Evolutionary conservation across 148 eudicot species (phyloP), one percentile per base, ranked within the genome.

Genomic region (Dianthus caryophyllus): DNA sequence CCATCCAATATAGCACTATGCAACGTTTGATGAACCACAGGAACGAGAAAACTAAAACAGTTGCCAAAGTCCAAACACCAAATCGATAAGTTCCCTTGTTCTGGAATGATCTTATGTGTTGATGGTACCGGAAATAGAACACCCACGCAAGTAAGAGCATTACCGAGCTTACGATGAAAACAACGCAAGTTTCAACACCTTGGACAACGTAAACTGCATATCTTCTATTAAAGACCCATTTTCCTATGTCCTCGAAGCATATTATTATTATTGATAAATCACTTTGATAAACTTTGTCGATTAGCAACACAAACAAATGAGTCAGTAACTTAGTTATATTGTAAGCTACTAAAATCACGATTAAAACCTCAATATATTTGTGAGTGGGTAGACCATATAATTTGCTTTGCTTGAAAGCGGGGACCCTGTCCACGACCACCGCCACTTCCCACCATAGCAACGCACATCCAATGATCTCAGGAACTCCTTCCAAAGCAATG

Each of bases 11-110:
- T 1, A 63, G 17, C 2, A 63, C 8, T n/a, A 71, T 57, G 58
- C 33, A 41, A 12, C 53, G n/a, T 63, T 71, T 71, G n/a, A 71
- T 61, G 9, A 71, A 43, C 62, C 74, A 71, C 53, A 71, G 22
- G 2, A 63, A 13, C 0, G 74, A 52, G 5, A 41, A 41, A 5
- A 53, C 10, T 5, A 71, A 27, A 1, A 71, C 6, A 41, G 31
- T 25, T 5, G 63, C 4, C 11, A 52, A 43, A 26, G 62, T 71
- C 68, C 68, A 41, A 15, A 29, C 26, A 38, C 68, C 62, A 11
- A 52, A 63, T 2, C 41, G 27, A 18, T 26, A 39, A 1, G 52
- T 18, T 15, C 18, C 25, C 48, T 16, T 36, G 36, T 1, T 26
- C 15, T n/a, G n/a, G n/a, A n/a, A n/a, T n/a, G n/a, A n/a, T 41